Percentiles rank a stretch among this genome's conserved stretches.
These are phyloP conservation scores for Astrothelium subdiscretum DNA, from an alignment of 495 filamentous ascomycete species.

Conservation along the genomic window DNA sequence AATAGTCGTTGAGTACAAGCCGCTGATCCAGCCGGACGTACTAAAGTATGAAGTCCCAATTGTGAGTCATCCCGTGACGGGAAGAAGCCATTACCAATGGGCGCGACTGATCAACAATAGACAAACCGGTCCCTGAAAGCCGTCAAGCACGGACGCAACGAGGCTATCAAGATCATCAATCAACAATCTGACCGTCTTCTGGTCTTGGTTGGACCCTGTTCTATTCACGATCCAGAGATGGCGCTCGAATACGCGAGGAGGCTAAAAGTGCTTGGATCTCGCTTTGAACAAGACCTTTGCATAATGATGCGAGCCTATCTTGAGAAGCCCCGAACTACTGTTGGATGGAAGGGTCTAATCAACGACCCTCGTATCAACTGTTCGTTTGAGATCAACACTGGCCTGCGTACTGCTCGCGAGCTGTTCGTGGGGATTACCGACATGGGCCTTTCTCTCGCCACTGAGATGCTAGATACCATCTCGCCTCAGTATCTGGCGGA, in stretches of 20 bases:
- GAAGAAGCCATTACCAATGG: background rate
- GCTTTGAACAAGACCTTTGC: constrained; percentile 66
- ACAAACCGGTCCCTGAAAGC: constrained; percentile 32
- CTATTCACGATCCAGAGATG: constrained; percentile 79
- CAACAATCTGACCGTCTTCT: constrained; percentile 69
- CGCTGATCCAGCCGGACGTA: background rate
- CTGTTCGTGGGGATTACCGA: constrained; percentile 79
- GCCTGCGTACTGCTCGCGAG: constrained; percentile 70
- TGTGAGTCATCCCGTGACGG: background rate
- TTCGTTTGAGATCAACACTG: constrained; percentile 97
- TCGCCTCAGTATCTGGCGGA: constrained; percentile 92
- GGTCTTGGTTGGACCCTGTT: constrained; percentile 88
- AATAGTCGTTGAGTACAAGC: background rate
- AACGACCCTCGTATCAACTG: constrained; percentile 96
- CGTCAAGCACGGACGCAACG: constrained; percentile 67
- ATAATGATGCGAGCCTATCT: constrained; percentile 97
- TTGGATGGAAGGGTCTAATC: constrained; percentile 97
- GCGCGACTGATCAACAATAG: background rate
- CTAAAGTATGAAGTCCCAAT: background rate
- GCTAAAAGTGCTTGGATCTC: constrained; percentile 57
- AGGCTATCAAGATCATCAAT: constrained; percentile 71
- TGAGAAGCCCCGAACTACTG: constrained; percentile 93
- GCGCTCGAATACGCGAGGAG: constrained; percentile 74
- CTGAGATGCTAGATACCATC: constrained; percentile 95
- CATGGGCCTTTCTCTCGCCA: constrained; percentile 78